phyloP scores from a whole-genome alignment of 192 early-diverging fungal species.

The Backusella liffmaniae region DNA sequence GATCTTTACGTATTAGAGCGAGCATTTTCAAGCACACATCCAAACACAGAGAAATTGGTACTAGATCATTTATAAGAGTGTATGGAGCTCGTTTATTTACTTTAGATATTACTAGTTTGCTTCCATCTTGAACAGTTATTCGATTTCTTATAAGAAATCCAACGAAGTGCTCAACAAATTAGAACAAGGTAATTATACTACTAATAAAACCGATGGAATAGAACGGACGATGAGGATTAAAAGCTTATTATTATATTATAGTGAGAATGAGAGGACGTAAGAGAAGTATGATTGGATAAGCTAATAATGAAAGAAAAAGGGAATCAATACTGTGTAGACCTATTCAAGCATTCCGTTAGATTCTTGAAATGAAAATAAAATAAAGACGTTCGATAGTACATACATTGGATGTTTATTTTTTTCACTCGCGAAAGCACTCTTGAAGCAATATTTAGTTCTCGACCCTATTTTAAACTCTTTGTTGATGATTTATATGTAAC shows the following conservation, averaged over 20 bases:
- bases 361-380: background rate
- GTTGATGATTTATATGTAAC: no score
- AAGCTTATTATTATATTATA: background rate
- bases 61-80: background rate
- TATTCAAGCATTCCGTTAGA: background rate
- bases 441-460: no score
- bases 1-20: conserved; percentile 99
- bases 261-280: conserved; percentile 82
- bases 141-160: conserved; percentile 49
- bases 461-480: no score
- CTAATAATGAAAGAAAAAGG: background rate
- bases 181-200: conserved; percentile 73
- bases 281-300: conserved; percentile 70
- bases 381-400: no score
- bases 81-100: background rate
- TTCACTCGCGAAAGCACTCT: no score
- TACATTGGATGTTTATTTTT: no score
- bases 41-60: conserved; percentile 77
- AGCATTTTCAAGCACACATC: conserved; percentile 91
- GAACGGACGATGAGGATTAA: background rate
- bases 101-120: conserved; percentile 58
- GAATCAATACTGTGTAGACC: no score
- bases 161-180: conserved; percentile 65
- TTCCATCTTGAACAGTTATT: conserved; percentile 69
- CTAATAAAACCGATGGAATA: background rate